phyloP scores from a whole-genome alignment of 2,329 filamentous ascomycete species.

The Hymenoscyphus fructigenus region DNA sequence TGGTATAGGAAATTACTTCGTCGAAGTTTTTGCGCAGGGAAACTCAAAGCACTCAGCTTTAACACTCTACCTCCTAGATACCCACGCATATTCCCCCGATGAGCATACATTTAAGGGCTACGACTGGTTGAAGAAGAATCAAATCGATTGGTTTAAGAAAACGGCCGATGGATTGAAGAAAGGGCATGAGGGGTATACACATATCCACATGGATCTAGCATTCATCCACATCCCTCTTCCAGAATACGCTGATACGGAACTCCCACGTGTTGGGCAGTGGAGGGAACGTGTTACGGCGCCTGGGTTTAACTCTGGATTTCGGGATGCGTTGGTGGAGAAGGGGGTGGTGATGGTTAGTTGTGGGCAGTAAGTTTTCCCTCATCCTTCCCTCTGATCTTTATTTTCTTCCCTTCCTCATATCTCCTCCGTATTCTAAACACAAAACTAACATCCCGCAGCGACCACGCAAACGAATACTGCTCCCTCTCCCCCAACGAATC shows the following conservation, averaged over 20 bases:
- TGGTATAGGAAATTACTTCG: conserved; percentile 90
- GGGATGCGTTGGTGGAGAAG: conserved; percentile 81
- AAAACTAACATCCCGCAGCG: conserved; percentile 49
- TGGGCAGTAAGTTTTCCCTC: conserved; percentile 85
- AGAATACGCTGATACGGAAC: conserved; percentile 69
- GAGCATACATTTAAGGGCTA: conserved; percentile 88
- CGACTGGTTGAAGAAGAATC: conserved; percentile 92
- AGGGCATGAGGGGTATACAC: conserved; percentile 79
- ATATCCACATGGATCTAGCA: conserved; percentile 91
- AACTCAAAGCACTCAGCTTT: conserved; percentile 82
- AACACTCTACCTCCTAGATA: conserved; percentile 93
- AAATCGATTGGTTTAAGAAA: conserved; percentile 91
- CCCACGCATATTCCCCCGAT: conserved; percentile 87
- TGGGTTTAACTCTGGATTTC: conserved; percentile 87
- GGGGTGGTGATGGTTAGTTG: conserved; percentile 85
- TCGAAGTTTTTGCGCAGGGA: conserved; percentile 83
- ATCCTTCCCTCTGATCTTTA: neutral
- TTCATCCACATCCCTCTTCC: conserved; percentile 97
- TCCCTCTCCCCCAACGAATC: conserved; percentile 53
- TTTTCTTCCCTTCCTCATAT: neutral
- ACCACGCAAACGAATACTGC: conserved; percentile 97
- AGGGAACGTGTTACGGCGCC: conserved; percentile 85
- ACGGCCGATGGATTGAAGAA: conserved; percentile 74
- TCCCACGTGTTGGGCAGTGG: conserved; percentile 68
- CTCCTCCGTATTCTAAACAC: neutral